These are phyloP conservation scores for Curvularia verruculosa DNA, from an alignment of 2,329 filamentous ascomycete genomes.

Conservation along the genomic window DNA sequence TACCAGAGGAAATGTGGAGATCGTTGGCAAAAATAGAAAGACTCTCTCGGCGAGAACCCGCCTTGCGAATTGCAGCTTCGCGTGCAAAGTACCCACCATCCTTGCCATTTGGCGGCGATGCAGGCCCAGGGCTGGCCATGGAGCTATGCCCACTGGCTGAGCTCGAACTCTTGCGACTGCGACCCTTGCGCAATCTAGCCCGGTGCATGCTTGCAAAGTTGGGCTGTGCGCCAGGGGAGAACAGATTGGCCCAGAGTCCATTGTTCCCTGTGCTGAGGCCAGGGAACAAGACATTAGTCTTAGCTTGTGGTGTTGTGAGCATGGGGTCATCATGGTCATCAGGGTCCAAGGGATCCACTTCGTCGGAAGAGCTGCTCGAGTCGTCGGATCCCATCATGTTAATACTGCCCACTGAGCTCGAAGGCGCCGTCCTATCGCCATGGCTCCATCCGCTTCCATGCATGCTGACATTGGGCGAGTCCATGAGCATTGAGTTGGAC, in stretches of 20 bases:
- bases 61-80: conserved; percentile 56
- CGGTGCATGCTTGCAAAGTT: conserved; percentile 81
- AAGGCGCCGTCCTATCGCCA: conserved; percentile 53
- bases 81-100: conserved; percentile 61
- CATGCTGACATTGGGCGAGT: conserved; percentile 68
- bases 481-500: conserved; percentile 54
- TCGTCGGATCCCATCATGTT: conserved; percentile 81
- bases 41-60: conserved; percentile 76
- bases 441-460: conserved; percentile 68
- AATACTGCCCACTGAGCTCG: conserved; percentile 80
- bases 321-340: conserved; percentile 70
- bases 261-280: conserved; percentile 51
- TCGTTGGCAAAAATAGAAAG: conserved; percentile 91
- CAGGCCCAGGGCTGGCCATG: conserved; percentile 71
- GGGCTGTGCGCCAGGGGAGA: conserved; percentile 70
- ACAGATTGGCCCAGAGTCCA: conserved; percentile 67
- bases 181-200: conserved; percentile 62
- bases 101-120: conserved; percentile 73
- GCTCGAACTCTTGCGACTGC: conserved; percentile 69
- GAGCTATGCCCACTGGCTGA: conserved; percentile 73
- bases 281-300: conserved; percentile 56
- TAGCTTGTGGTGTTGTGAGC: conserved; percentile 81
- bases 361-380: conserved; percentile 71
- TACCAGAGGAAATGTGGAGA: conserved; percentile 77
- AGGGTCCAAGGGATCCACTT: conserved; percentile 55